Evolutionary conservation across 2,329 filamentous ascomycete species (phyloP).

Genomic region (Colletotrichum tofieldiae): DNA sequence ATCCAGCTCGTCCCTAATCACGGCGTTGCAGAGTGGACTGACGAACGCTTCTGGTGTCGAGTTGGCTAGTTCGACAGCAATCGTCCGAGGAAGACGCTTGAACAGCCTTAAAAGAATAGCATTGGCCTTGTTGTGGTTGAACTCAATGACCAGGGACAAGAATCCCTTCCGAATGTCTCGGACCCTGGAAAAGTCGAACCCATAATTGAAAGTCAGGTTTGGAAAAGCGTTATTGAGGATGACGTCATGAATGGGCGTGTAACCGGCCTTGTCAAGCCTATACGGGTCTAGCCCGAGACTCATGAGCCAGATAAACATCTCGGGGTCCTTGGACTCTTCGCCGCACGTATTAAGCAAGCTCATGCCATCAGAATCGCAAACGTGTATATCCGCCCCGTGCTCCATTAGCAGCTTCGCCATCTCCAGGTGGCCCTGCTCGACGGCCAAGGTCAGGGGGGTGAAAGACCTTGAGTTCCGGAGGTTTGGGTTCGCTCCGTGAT

Average conservation of each 20-base stretch:
- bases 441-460: constrained; percentile 2
- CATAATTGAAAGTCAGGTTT: constrained; percentile 4
- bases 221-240: background rate
- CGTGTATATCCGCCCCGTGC: constrained; percentile 47
- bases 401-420: constrained; percentile 50
- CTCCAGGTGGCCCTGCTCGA: constrained; percentile 42
- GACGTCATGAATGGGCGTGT: constrained; percentile 26
- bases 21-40: constrained; percentile 38
- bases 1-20: background rate
- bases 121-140: constrained; percentile 10
- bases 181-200: constrained; percentile 37
- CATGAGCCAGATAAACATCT: constrained; percentile 38
- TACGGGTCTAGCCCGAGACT: constrained; percentile 39
- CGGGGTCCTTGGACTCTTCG: constrained; percentile 28
- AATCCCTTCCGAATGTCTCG: constrained; percentile 18
- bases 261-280: constrained; percentile 26
- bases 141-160: constrained; percentile 22
- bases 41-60: background rate
- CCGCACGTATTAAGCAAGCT: constrained; percentile 28
- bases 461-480: background rate
- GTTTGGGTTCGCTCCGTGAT: constrained; percentile 12
- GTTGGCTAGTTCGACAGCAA: constrained; percentile 18
- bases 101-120: constrained; percentile 2
- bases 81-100: constrained; percentile 20
- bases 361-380: constrained; percentile 20